These are phyloP conservation scores for Sanguinoderma infundibulare DNA, from an alignment of 1,284 basidiomycete species.

Conservation along the genomic window DNA sequence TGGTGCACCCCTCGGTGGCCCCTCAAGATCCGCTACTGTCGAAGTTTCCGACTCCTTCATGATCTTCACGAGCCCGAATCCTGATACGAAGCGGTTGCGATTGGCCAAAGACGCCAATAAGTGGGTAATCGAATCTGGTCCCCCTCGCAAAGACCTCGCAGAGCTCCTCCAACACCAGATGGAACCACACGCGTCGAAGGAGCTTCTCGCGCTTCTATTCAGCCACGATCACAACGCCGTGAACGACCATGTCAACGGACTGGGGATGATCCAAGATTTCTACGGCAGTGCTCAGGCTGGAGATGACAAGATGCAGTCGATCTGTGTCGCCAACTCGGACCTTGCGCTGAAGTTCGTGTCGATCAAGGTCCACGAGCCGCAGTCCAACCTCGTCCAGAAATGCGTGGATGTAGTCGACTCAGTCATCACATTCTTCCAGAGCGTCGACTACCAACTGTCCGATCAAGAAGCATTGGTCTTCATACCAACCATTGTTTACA, in stretches of 20 bases:
- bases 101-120: slow-evolving; percentile 79
- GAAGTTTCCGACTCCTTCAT: slow-evolving; percentile 41
- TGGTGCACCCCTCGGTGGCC: slow-evolving; percentile 36
- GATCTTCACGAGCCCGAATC: slow-evolving; percentile 74
- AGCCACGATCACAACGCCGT: slow-evolving; percentile 96
- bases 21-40: slow-evolving; percentile 36
- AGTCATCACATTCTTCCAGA: slow-evolving; percentile 76
- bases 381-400: slow-evolving; percentile 89
- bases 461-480: slow-evolving; percentile 91
- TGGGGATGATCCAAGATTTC: slow-evolving; percentile 78
- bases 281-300: slow-evolving; percentile 64
- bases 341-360: slow-evolving; percentile 94
- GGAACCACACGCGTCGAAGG: slow-evolving; percentile 82
- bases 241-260: slow-evolving; percentile 87
- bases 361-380: slow-evolving; percentile 90
- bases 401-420: slow-evolving; percentile 90
- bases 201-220: slow-evolving; percentile 84
- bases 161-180: slow-evolving; percentile 92
- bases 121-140: slow-evolving; percentile 85
- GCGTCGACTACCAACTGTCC: slow-evolving; percentile 78
- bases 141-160: slow-evolving; percentile 85
- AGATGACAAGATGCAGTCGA: slow-evolving; percentile 67
- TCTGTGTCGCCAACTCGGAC: slow-evolving; percentile 92
- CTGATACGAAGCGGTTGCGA: slow-evolving; percentile 76
- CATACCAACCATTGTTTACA: slow-evolving; percentile 89